These are phyloP conservation scores for Phytophthora hibernalis DNA, from an alignment of 352 stramenopile genomes.

Conservation along the genomic window DNA sequence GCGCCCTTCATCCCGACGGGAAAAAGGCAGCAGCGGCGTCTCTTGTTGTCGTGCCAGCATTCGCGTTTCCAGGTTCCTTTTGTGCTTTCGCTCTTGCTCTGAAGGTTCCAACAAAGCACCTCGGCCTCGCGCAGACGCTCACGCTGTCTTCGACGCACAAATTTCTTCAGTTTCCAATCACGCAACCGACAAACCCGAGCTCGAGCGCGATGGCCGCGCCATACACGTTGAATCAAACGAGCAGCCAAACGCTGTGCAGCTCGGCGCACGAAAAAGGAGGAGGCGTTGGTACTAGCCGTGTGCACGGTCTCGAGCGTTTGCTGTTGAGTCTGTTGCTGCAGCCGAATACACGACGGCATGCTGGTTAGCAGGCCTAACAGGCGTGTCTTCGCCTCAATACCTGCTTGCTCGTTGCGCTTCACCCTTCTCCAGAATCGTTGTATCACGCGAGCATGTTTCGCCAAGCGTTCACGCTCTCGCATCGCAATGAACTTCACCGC, in stretches of 20 bases:
- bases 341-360: slow-evolving; percentile 25
- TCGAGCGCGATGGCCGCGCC: slow-evolving; percentile 55
- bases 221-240: slow-evolving; percentile 59
- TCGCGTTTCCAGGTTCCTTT: slow-evolving; percentile 31
- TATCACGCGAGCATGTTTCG: slow-evolving; percentile 18
- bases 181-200: slow-evolving; percentile 32
- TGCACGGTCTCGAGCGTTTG: slow-evolving; percentile 8
- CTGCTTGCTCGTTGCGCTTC: slow-evolving; percentile 15
- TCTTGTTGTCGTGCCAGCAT: slow-evolving; percentile 40
- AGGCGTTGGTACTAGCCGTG: slow-evolving; percentile 15
- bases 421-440: slow-evolving; percentile 37
- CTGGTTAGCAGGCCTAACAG: slow-evolving; percentile 35
- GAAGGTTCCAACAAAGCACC: slow-evolving; percentile 42
- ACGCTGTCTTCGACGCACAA: slow-evolving; percentile 37
- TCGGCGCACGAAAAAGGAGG: slow-evolving; percentile 16
- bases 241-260: slow-evolving; percentile 38
- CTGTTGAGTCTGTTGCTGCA: slow-evolving; percentile 19
- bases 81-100: slow-evolving; percentile 18
- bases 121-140: slow-evolving; percentile 43
- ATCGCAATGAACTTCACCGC: slow-evolving; percentile 10
- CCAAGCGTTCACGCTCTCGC: slow-evolving; percentile 11
- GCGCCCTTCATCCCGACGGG: slow-evolving; percentile 13
- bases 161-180: slow-evolving; percentile 31
- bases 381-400: slow-evolving; percentile 30
- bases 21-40: slow-evolving; percentile 31